Evolutionary conservation across 2,329 filamentous ascomycete species (phyloP).

Genomic region (Westerdykella ornata): DNA sequence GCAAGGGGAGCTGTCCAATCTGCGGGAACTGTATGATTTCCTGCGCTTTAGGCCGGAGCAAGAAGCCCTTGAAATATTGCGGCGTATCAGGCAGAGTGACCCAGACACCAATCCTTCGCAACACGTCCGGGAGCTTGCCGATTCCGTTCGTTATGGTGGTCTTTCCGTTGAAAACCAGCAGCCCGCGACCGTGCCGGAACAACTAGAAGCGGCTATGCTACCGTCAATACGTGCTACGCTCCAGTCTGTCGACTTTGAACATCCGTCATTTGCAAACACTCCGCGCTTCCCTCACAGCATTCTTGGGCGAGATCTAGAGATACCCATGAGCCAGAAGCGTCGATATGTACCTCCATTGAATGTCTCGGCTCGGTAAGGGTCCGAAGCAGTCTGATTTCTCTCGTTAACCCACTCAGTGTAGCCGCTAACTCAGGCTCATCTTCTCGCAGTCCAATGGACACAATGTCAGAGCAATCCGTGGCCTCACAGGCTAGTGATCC

Average conservation of each 20-base stretch:
- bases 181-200: constrained; percentile 1
- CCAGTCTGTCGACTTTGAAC: constrained; percentile 12
- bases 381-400: too few relatives aligned
- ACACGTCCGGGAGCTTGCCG: constrained; percentile 23
- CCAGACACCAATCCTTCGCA: constrained; percentile 14
- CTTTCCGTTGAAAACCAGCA: constrained; percentile 5
- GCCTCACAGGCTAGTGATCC: constrained; percentile 9
- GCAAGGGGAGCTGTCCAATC: constrained; percentile 28
- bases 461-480: constrained; percentile 1
- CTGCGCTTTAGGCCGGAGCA: constrained; percentile 25
- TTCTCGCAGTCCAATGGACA: too few relatives aligned
- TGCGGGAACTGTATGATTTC: constrained; percentile 29
- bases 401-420: too few relatives aligned
- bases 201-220: constrained; percentile 17
- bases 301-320: constrained; percentile 13
- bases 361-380: constrained; percentile 24
- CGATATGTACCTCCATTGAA: constrained; percentile 20
- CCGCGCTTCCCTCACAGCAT: constrained; percentile 14
- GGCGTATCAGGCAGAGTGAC: constrained; percentile 19
- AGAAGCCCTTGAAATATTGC: constrained; percentile 25
- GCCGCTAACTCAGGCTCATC: too few relatives aligned
- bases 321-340: constrained; percentile 19
- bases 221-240: constrained; percentile 26
- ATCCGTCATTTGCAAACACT: constrained; percentile 5
- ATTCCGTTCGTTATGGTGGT: constrained; percentile 20